Base-by-base conservation (phyloP, 257 asterid genomes). In the Fraxinus cuspidata region DNA sequence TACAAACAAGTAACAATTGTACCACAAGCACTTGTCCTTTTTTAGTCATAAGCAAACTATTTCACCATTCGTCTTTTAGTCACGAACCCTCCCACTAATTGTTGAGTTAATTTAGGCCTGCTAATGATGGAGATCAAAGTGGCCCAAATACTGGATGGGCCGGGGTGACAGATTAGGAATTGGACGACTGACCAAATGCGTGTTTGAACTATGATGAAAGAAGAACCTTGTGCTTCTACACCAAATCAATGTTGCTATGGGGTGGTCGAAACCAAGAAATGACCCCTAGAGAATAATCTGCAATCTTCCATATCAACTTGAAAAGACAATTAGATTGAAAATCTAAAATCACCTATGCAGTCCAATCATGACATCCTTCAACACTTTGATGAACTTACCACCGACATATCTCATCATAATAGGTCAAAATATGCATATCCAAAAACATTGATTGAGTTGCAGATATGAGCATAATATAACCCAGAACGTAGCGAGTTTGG, bases 21-120 rank as follows among this genome's bases (percentile, higher is more conserved):
- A 21, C 68, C 25, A 60, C 3, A 25, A 10, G 68, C 32, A 60
- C 68, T 25, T 23, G 27, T 8, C 15, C 68, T 1, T 60, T 53
- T 74, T 71, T 69, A 77, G 25, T 7, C 35, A 71, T 40, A 72
- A 40, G n/a, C 21, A 25, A 63, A 78, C 60, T 79, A 73, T 72
- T 70, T 58, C 70, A 73, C 58, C 32, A 58, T 56, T 51, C 35
- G 53, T 44, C 16, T 38, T 19, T 58, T 7, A 70, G 65, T 35
- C 32, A 37, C 56, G 31, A 60, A 60, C 56, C 25, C 65, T 35
- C 19, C 23, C 13, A 10, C 18, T 3, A 60, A 23, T 60, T 23
- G 32, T 60, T 60, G 18, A 21, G 68, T 21, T 60, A 60, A 60
- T 8, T 60, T 56, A 56, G 27, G 65, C 25, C 44, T 56, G 65